Evolutionary conservation across 306 rosid species (phyloP).

Genomic region (Quercus bicolor): DNA sequence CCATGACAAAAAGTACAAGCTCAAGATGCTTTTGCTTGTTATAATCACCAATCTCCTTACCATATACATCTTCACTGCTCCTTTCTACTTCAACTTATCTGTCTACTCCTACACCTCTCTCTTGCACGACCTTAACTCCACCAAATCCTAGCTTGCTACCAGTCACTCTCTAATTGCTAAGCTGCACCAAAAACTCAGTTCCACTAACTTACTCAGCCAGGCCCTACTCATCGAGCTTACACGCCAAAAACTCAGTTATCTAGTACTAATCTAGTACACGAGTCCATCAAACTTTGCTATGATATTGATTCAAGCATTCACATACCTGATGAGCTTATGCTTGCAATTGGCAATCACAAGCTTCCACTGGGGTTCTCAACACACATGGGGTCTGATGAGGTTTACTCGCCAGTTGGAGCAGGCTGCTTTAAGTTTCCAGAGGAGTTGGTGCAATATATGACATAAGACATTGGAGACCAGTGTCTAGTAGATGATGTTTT

Average conservation of each 20-base stretch:
- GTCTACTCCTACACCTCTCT: slow-evolving; percentile 8
- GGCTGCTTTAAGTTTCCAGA: slow-evolving; percentile 31
- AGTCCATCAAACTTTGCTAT: slow-evolving; percentile 2
- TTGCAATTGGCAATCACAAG: slow-evolving; percentile 43
- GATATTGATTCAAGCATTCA: neutral
- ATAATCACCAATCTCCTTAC: slow-evolving; percentile 39
- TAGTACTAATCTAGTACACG: neutral
- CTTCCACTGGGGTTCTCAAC: slow-evolving; percentile 37
- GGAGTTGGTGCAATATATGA: slow-evolving; percentile 40
- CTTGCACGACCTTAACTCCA: slow-evolving; percentile 38
- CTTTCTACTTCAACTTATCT: slow-evolving; percentile 21
- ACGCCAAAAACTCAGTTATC: slow-evolving; percentile 23
- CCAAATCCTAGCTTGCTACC: slow-evolving; percentile 35
- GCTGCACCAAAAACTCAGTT: slow-evolving; percentile 38
- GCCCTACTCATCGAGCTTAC: slow-evolving; percentile 43
- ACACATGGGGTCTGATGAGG: slow-evolving; percentile 22
- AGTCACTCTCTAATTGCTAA: slow-evolving; percentile 32
- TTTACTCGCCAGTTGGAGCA: slow-evolving; percentile 28
- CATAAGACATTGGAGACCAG: slow-evolving; percentile 43
- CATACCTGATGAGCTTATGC: slow-evolving; percentile 16
- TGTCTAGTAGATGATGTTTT: slow-evolving; percentile 42
- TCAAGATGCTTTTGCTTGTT: slow-evolving; percentile 30
- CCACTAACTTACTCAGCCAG: slow-evolving; percentile 43
- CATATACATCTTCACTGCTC: slow-evolving; percentile 37
- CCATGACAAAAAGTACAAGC: slow-evolving; percentile 21